A percentile compares a stretch with the other conserved stretches of the same genome.
Conservation (phyloP, 1,284 basidiomycete species). For the Ganoderma boninense region DNA sequence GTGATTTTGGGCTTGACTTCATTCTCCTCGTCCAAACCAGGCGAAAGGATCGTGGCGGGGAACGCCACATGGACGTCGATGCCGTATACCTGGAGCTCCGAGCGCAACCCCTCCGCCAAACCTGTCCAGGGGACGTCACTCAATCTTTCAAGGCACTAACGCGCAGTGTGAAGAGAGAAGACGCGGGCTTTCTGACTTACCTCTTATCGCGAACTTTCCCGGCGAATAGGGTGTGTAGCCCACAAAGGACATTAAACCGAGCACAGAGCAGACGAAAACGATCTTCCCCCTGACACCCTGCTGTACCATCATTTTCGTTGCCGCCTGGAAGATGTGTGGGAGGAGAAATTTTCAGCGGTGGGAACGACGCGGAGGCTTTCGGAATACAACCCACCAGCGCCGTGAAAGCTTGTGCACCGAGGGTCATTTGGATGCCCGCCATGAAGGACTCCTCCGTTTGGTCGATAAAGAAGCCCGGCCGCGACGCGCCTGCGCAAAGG, state of each 20-base stretch:
- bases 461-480: slow-evolving; percentile 80
- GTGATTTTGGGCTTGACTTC: slow-evolving; percentile 85
- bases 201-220: slow-evolving; percentile 82
- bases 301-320: slow-evolving; percentile 75
- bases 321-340: slow-evolving; percentile 59
- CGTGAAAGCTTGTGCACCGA: slow-evolving; percentile 82
- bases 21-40: slow-evolving; percentile 85
- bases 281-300: slow-evolving; percentile 73
- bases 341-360: background rate
- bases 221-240: slow-evolving; percentile 91
- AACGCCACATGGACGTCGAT: slow-evolving; percentile 89
- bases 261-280: slow-evolving; percentile 81
- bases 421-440: slow-evolving; percentile 67
- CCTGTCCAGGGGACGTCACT: slow-evolving; percentile 52
- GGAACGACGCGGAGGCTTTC: background rate
- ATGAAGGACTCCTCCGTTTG: slow-evolving; percentile 66
- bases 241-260: slow-evolving; percentile 83
- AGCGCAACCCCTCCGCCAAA: slow-evolving; percentile 86
- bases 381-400: slow-evolving; percentile 57
- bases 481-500: slow-evolving; percentile 77
- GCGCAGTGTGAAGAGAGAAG: slow-evolving; percentile 2
- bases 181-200: slow-evolving; percentile 47
- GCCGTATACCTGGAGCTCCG: slow-evolving; percentile 83
- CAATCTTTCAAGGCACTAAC: background rate
- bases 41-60: slow-evolving; percentile 86